phyloP scores from a whole-genome alignment of 805 yeast species.

The Lipomyces yamadae region DNA sequence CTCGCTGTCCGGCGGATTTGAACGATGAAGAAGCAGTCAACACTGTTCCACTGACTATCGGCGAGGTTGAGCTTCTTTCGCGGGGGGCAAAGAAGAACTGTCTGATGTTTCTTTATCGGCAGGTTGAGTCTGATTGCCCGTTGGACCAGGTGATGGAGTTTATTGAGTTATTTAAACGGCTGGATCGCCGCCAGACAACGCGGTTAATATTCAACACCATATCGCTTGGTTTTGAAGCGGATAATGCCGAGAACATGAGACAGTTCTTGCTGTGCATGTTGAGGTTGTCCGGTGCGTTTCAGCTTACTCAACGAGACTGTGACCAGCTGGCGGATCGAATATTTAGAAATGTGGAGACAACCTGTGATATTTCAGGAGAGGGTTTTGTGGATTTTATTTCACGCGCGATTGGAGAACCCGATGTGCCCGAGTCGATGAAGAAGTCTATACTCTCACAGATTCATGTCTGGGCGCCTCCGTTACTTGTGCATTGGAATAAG shows the following conservation, averaged over 20 bases:
- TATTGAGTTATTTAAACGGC: conserved; percentile 5
- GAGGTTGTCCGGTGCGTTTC: not conserved
- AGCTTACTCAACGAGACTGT: conserved; percentile 11
- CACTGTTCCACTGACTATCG: conserved; percentile 8
- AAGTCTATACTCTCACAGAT: conserved; percentile 3
- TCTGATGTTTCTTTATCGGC: conserved; percentile 9
- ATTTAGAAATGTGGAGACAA: conserved; percentile 10
- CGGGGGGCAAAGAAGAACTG: conserved; percentile 8
- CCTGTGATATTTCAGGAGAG: conserved; percentile 13
- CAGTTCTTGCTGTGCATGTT: conserved; percentile 12
- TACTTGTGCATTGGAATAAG: conserved; percentile 23
- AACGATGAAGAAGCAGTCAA: conserved; percentile 6
- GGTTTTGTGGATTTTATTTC: conserved; percentile 17
- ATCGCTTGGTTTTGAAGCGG: conserved; percentile 6
- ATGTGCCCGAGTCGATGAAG: conserved; percentile 15
- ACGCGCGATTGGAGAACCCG: not conserved
- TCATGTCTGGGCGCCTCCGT: conserved; percentile 27
- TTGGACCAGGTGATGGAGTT: conserved; percentile 12
- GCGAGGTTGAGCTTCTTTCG: conserved; percentile 15
- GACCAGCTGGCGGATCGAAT: conserved; percentile 12
- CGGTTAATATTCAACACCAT: conserved; percentile 19
- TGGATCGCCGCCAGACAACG: conserved; percentile 3
- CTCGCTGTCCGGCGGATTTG: conserved; percentile 11
- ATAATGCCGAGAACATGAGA: not conserved
- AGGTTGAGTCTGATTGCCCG: conserved; percentile 17